Base-by-base conservation (phyloP, 2,329 filamentous ascomycete genomes). In the Pezicula carpinea region DNA sequence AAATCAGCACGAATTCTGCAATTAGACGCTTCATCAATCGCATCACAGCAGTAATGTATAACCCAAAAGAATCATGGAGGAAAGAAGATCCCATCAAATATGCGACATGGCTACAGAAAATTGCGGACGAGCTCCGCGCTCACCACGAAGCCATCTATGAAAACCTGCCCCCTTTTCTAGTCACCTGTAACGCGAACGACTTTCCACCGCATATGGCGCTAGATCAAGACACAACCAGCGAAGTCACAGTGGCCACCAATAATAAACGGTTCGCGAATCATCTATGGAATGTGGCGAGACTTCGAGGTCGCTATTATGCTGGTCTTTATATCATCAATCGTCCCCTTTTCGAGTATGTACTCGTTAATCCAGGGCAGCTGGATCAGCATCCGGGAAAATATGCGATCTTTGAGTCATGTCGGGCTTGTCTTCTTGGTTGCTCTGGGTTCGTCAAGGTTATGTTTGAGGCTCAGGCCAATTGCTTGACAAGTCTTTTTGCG, bases 91-190 rank as follows among this genome's bases (percentile, higher is more conserved):
- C 42, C 5, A 44, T 51, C 11, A 53, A 59, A 21, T 60, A 62
- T 26, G 55, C 55, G 1, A 49, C 50, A 6, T 64, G 61, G 61
- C 51, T 74, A 40, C 73, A 73, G 0, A 66, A 70, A 10, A 72
- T 57, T 3, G 62, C 70, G 3, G 57, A 63, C 0, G 62, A 59
- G 13, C 64, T 83, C 8, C 64, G 69, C 1, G 59, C 59, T 0
- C 67, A 64, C 18, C 83, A 82, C 53, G 68, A 79, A 4, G 57
- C 59, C 1, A 53, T 64, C 6, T 63, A 64, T 18, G 53, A 44
- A 13, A 64, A 59, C 31, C 42, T 64, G 0, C 62, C 62, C 0
- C 54, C 54, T 0, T 60, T 64, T 2, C 44, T 64, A 0, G 31
- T 64, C 0, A 6, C 46, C 29, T 3, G 18, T 19, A 31, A 52